Conservation (phyloP, 139 green algal species). For the Pycnococcus provasolii region DNA sequence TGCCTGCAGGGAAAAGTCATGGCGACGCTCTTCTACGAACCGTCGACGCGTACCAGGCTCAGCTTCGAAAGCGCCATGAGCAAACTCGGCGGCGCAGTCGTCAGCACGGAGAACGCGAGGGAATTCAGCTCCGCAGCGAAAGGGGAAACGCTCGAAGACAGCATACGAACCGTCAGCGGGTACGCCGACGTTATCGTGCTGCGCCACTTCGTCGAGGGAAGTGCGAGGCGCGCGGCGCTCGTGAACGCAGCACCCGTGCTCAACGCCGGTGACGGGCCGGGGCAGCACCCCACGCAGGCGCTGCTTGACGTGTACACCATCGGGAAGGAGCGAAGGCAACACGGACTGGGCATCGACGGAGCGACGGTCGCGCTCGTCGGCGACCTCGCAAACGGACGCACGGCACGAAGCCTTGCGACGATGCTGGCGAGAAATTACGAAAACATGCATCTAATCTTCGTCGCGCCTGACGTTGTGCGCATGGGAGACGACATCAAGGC, state of each 20-base stretch:
- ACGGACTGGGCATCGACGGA: constrained; percentile 64
- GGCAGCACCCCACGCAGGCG: constrained; percentile 95
- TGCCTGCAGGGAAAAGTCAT: constrained; percentile 83
- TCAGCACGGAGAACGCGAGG: constrained; percentile 82
- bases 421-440: constrained; percentile 74
- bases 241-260: constrained; percentile 81
- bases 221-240: constrained; percentile 58
- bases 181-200: constrained; percentile 96
- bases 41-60: constrained; percentile 91
- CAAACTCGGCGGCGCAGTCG: constrained; percentile 74
- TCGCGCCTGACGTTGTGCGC: constrained; percentile 80
- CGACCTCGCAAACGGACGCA: constrained; percentile 92
- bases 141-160: constrained; percentile 96
- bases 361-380: constrained; percentile 88
- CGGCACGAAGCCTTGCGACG: constrained; percentile 72
- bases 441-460: constrained; percentile 86
- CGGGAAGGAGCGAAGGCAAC: constrained; percentile 50
- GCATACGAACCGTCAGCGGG: constrained; percentile 87
- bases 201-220: constrained; percentile 77
- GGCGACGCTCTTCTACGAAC: constrained; percentile 99
- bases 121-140: constrained; percentile 97
- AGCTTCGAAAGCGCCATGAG: constrained; percentile 95
- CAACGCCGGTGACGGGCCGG: constrained; percentile 92
- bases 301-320: constrained; percentile 98
- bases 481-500: constrained; percentile 96